A percentile compares a stretch with the other conserved stretches of the same genome.
phyloP scores from a whole-genome alignment of 1,284 basidiomycete genomes.

The Ceratobasidium sp. region DNA sequence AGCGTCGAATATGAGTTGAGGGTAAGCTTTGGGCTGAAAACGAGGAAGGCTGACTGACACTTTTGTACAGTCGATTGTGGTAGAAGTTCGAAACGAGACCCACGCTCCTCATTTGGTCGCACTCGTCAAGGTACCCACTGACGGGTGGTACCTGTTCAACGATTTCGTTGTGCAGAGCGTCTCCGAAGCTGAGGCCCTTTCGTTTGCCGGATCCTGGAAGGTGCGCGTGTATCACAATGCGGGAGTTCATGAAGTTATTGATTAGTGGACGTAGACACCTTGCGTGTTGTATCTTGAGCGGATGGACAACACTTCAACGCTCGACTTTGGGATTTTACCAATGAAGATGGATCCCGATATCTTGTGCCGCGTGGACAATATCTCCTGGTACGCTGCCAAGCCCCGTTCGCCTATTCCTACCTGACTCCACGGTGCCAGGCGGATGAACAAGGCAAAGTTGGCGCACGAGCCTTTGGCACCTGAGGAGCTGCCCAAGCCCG shows the following conservation, averaged over 20 bases:
- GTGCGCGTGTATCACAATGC: constrained; percentile 54
- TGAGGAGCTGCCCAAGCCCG: constrained; percentile 84
- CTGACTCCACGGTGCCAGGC: constrained; percentile 53
- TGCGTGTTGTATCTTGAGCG: constrained; percentile 88
- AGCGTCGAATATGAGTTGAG: constrained; percentile 72
- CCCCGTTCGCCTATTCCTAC: neutral
- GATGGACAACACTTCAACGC: constrained; percentile 61
- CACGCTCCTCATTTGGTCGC: constrained; percentile 88
- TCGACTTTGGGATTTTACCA: constrained; percentile 74
- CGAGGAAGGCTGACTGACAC: constrained; percentile 22
- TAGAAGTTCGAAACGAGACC: constrained; percentile 80
- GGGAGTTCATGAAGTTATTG: neutral
- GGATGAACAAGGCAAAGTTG: constrained; percentile 36
- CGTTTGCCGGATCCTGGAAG: constrained; percentile 92
- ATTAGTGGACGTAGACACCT: constrained; percentile 66
- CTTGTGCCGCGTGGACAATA: constrained; percentile 57
- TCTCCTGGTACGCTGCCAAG: constrained; percentile 48
- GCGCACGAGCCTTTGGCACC: constrained; percentile 76
- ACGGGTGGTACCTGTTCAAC: constrained; percentile 90
- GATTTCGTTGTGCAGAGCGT: constrained; percentile 92
- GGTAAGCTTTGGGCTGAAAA: constrained; percentile 56
- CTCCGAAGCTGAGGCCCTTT: constrained; percentile 82
- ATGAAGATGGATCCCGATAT: constrained; percentile 74
- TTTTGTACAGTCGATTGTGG: constrained; percentile 70
- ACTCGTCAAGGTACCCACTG: constrained; percentile 65